Evolutionary conservation across 2,329 filamentous ascomycete genomes (phyloP).

Genomic region (Arthrobotrys pseudoclavata): DNA sequence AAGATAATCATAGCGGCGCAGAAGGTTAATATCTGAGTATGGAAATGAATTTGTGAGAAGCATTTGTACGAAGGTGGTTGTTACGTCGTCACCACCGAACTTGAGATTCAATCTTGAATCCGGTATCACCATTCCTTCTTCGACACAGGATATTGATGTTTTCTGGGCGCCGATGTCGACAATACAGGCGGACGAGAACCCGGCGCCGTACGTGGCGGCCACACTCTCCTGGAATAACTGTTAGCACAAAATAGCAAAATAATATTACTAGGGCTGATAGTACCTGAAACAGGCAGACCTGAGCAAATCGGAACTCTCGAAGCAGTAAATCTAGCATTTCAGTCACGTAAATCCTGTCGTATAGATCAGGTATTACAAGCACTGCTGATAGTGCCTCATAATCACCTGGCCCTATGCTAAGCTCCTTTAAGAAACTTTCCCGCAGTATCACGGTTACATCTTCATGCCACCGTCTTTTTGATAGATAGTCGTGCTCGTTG

Average conservation of each 20-base stretch:
- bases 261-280: not conserved
- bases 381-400: conserved; percentile 95
- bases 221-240: conserved; percentile 77
- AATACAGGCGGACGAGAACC: conserved; percentile 92
- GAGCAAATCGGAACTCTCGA: conserved; percentile 88
- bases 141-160: conserved; percentile 95
- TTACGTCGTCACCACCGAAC: conserved; percentile 91
- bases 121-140: conserved; percentile 94
- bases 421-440: conserved; percentile 85
- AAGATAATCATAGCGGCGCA: conserved; percentile 89
- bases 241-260: not conserved
- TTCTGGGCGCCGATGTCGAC: conserved; percentile 98
- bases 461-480: conserved; percentile 82
- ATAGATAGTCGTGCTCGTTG: conserved; percentile 89
- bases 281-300: conserved; percentile 88
- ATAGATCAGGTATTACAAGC: conserved; percentile 96
- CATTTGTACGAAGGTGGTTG: conserved; percentile 96
- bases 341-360: conserved; percentile 93
- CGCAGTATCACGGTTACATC: conserved; percentile 91
- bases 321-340: conserved; percentile 86
- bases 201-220: conserved; percentile 93
- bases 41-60: conserved; percentile 97
- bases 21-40: conserved; percentile 93
- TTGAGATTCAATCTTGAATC: conserved; percentile 96
- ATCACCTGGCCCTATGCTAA: conserved; percentile 82